Conservation (phyloP, 2,329 filamentous ascomycete species). For the Apiospora koreana region DNA sequence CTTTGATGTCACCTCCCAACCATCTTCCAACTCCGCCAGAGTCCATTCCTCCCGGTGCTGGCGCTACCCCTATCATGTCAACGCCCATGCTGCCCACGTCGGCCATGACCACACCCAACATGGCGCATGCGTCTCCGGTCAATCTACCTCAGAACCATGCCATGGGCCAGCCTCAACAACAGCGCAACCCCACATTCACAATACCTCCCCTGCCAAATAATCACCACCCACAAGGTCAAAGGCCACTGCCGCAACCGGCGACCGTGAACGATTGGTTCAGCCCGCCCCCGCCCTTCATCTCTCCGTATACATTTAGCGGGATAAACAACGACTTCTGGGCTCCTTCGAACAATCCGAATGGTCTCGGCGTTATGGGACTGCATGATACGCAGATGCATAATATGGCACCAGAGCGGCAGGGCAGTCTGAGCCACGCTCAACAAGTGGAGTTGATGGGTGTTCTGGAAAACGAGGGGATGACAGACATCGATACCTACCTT, state of each 20-base stretch:
- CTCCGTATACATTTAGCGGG: slow-evolving; percentile 50
- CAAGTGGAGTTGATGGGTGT: slow-evolving; percentile 81
- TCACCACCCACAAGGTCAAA: slow-evolving; percentile 34
- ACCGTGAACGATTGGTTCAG: slow-evolving; percentile 53
- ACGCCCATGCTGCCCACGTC: slow-evolving; percentile 27
- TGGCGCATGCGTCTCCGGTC: slow-evolving; percentile 26
- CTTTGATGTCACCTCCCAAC: slow-evolving; percentile 29
- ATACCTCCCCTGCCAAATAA: slow-evolving; percentile 33
- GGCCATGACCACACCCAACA: slow-evolving; percentile 23
- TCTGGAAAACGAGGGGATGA: slow-evolving; percentile 69
- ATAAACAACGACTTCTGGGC: slow-evolving; percentile 34
- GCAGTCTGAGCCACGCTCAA: slow-evolving; percentile 75
- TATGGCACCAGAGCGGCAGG: slow-evolving; percentile 55
- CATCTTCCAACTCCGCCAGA: slow-evolving; percentile 30
- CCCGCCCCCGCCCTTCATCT: slow-evolving; percentile 53
- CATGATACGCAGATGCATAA: slow-evolving; percentile 24
- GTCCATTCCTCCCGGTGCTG: slow-evolving; percentile 24
- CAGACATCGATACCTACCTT: slow-evolving; percentile 62
- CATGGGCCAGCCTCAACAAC: slow-evolving; percentile 19
- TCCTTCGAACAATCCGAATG: slow-evolving; percentile 25
- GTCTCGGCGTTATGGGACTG: slow-evolving; percentile 25
- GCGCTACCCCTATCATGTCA: slow-evolving; percentile 26
- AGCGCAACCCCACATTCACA: slow-evolving; percentile 34
- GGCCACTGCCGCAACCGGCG: slow-evolving; percentile 44
- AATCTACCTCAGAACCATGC: slow-evolving; percentile 21